A percentile compares a stretch with the other conserved stretches of the same genome.
These are phyloP conservation scores for Aspergillus sojae DNA, from an alignment of 2,329 filamentous ascomycete genomes.

Conservation along the genomic window DNA sequence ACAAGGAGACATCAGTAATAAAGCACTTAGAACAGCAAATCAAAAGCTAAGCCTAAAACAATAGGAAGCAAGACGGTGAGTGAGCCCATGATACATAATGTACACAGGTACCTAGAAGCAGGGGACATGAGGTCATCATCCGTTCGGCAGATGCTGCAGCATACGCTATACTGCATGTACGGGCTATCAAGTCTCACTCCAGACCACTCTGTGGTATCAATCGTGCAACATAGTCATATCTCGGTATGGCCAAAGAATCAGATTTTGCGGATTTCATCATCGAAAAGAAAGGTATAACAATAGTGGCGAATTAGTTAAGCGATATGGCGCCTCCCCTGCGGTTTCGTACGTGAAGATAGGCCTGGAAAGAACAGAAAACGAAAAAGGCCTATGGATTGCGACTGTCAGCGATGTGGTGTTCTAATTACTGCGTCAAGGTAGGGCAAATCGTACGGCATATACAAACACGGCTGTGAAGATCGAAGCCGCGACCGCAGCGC, in stretches of 20 bases:
- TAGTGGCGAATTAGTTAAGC: constrained; percentile 53
- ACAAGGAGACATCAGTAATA: neutral
- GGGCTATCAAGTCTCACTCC: neutral
- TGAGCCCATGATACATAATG: neutral
- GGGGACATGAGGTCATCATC: neutral
- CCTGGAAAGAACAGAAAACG: constrained; percentile 88
- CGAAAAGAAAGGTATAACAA: constrained; percentile 19
- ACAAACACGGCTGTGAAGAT: constrained; percentile 87
- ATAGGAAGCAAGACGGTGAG: neutral
- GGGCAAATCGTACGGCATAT: constrained; percentile 71
- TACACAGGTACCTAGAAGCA: neutral
- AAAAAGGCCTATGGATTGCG: constrained; percentile 70
- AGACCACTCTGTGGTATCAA: neutral
- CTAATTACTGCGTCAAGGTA: neutral
- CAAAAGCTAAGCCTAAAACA: neutral
- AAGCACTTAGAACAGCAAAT: neutral
- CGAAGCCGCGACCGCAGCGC: constrained; percentile 76
- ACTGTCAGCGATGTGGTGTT: constrained; percentile 17
- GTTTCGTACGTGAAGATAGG: constrained; percentile 80
- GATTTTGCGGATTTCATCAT: constrained; percentile 11
- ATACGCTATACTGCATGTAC: neutral
- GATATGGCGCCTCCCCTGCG: constrained; percentile 82
- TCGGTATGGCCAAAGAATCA: neutral
- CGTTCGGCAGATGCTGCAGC: neutral
- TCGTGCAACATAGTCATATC: neutral